Evolutionary conservation across 805 yeast species (phyloP), one percentile per base, ranked within the genome.

Genomic region (Cyberlindnera maritima): DNA sequence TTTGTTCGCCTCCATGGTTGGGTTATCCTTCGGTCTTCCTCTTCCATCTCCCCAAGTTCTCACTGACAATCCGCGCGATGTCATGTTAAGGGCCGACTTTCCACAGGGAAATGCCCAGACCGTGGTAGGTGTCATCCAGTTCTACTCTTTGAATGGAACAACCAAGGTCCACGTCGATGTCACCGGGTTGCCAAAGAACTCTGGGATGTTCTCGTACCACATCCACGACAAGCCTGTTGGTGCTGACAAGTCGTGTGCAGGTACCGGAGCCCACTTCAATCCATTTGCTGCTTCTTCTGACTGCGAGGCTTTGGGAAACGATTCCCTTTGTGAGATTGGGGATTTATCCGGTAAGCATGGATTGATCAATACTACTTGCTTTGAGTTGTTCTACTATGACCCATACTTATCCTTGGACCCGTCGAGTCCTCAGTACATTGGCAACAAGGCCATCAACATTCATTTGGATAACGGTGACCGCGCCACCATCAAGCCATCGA

Each of bases 301-400:
- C 41, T 83, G 88, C 63, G 82, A 75, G 44, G 54, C 63, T 23
- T 69, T 70, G 47, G 69, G 68, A 15, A 70, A 75, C 55, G 84
- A 84, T 63, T 63, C 81, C 8, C 68, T 62, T 31, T 85, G 89
- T 62, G 81, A 81, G 64, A 78, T 84, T 36, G 92, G 92, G 48
- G 91, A 85, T 60, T 76, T 85, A 56, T 77, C 87, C 31, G 92
- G 92, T 37, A 85, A 84, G 62, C 90, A 85, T 64, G 92, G 92
- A 12, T 75, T 68, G 67, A 81, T 85, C 58, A 75, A 83, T 60
- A 74, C 87, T 18, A 83, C 88, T 12, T 83, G 88, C 61, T 82
- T 78, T 63, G 84, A 82, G 63, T 69, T 79, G 25, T 71, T 72
- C 49, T 85, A 81, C 62, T 66, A 72, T 48, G 91, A 85, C 59